A percentile compares a stretch with the other conserved stretches of the same genome.
phyloP scores from a whole-genome alignment of 768 basidiomycete species.

The Hemileccinum rubropunctum region DNA sequence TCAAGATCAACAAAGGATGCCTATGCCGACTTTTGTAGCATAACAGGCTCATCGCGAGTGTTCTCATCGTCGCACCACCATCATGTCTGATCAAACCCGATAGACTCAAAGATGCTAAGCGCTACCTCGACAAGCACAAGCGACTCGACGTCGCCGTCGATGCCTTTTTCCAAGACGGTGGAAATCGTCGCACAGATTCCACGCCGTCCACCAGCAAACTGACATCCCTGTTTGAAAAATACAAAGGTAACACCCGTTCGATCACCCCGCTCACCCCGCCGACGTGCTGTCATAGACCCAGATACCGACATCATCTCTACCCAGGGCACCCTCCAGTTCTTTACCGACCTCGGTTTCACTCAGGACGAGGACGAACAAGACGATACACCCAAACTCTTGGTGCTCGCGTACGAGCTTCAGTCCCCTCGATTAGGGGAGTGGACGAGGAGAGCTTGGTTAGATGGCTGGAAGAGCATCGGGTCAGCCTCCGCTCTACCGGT shows the following conservation, averaged over 20 bases:
- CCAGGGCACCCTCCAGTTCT: constrained; percentile 78
- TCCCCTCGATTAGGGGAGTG: constrained; percentile 73
- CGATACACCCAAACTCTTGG: constrained; percentile 72
- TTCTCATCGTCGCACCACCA: neutral
- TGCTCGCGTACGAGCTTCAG: constrained; percentile 78
- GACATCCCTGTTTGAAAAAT: constrained; percentile 57
- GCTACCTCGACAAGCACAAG: constrained; percentile 68
- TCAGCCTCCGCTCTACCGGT: constrained; percentile 33
- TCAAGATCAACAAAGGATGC: constrained; percentile 38
- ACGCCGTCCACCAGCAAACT: constrained; percentile 46
- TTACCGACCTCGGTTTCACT: constrained; percentile 34
- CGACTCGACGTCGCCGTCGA: constrained; percentile 72
- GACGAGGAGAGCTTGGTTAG: constrained; percentile 67
- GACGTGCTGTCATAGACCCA: constrained; percentile 16
- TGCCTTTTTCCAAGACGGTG: constrained; percentile 59
- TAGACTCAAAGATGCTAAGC: constrained; percentile 55
- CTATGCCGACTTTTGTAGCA: constrained; percentile 56
- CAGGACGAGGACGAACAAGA: constrained; percentile 56
- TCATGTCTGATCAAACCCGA: constrained; percentile 4
- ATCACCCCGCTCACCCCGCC: neutral
- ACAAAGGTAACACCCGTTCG: constrained; percentile 53
- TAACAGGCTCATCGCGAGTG: constrained; percentile 71
- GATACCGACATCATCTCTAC: constrained; percentile 65
- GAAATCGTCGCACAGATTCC: constrained; percentile 1
- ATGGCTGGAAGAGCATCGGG: constrained; percentile 78